Conservation (phyloP, 2,329 filamentous ascomycete species). For the Pyricularia sp. region DNA sequence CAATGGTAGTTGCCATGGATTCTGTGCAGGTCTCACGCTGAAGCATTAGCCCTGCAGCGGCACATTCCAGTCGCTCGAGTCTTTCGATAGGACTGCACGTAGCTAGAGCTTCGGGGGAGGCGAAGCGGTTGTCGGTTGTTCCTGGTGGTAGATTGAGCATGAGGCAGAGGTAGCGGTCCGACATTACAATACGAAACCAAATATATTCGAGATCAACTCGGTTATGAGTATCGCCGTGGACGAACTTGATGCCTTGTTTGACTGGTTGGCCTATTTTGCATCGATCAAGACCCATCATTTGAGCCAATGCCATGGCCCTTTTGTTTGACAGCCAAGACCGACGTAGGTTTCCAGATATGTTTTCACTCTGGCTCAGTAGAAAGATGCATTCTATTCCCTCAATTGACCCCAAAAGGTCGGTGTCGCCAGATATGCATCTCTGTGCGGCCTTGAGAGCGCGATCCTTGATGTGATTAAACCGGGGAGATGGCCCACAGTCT, state of each 20-base stretch:
- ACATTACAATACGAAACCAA: slow-evolving; percentile 31
- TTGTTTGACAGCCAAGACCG: slow-evolving; percentile 31
- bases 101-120: slow-evolving; percentile 14
- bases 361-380: slow-evolving; percentile 31
- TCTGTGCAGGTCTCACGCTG: slow-evolving; percentile 19
- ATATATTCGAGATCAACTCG: slow-evolving; percentile 22
- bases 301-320: slow-evolving; percentile 23
- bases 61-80: slow-evolving; percentile 22
- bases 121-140: slow-evolving; percentile 16
- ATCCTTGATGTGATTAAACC: background rate
- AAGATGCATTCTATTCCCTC: slow-evolving; percentile 39
- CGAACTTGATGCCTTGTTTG: slow-evolving; percentile 8
- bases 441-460: slow-evolving; percentile 6
- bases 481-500: slow-evolving; percentile 13
- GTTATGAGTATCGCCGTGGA: slow-evolving; percentile 14
- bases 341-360: slow-evolving; percentile 32
- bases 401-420: slow-evolving; percentile 29
- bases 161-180: slow-evolving; percentile 34
- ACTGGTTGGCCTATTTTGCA: slow-evolving; percentile 3
- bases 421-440: slow-evolving; percentile 28
- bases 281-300: slow-evolving; percentile 9
- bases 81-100: slow-evolving; percentile 16
- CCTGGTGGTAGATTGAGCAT: slow-evolving; percentile 32
- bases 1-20: slow-evolving; percentile 15
- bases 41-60: slow-evolving; percentile 22